Base-by-base conservation (phyloP, 1,284 basidiomycete species). In the Rugosomyces carneus region DNA sequence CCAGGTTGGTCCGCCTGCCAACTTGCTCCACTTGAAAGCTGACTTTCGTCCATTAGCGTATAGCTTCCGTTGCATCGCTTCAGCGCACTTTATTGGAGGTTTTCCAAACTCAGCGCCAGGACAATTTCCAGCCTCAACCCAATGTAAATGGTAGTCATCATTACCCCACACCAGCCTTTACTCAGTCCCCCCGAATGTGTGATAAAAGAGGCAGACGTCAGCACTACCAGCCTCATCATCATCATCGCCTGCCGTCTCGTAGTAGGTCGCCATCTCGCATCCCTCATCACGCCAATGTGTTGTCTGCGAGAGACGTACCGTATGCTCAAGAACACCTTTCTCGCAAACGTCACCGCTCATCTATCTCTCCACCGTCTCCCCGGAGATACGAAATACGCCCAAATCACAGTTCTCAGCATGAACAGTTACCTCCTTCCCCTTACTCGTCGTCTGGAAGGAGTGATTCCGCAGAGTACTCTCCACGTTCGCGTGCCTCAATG, bases 71-170 rank as follows among this genome's bases (percentile, higher is more conserved):
- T 37, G 78, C 80, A 3, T 75, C 80, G 3, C 66, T 89, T 5
- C 85, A 87, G 52, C 76, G 78, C 39, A 76, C 80, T 4, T 69
- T 89, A 54, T 68, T 89, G 26, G 84, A 89, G 53, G 62, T 81
- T 48, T 81, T 77, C 56, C 76, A 58, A 45, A 53, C 51, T 58
- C 60, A 56, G 29, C 57, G 53, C 54, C 53, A 50, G 46, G 53
- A 55, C 41, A 53, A 51, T 23, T 29, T 24, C 34, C 43, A 45
- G 27, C 53, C 58, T 21, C 47, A 46, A 27, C 26, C 50, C 21
- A 35, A 45, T 20, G 37, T 51, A 19, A 62, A 61, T 43, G 58
- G 53, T 37, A 53, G 53, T 49, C 60, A 65, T 53, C 60, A 65
- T 42, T 64, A 69, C 50, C 62, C 67, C 23, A 60, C 67, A 15